phyloP scores from a whole-genome alignment of 352 stramenopile species.

The Globisporangium yorkense region DNA sequence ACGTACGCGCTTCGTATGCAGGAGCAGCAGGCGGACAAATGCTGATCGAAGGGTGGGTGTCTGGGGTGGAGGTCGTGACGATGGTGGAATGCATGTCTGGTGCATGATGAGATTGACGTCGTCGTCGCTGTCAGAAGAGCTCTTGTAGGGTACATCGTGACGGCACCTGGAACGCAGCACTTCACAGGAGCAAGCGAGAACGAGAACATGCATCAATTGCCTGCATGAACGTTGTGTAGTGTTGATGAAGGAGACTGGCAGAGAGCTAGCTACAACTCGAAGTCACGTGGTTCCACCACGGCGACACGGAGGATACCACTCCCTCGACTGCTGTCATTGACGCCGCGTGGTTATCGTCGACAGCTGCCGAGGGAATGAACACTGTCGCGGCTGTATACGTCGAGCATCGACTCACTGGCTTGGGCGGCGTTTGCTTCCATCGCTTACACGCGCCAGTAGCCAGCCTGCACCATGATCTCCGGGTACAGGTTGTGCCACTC shows the following conservation, averaged over 20 bases:
- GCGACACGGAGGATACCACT: too few relatives aligned
- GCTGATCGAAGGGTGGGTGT: neutral
- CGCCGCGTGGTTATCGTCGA: too few relatives aligned
- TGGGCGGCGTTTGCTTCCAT: neutral
- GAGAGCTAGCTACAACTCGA: too few relatives aligned
- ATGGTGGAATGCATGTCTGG: neutral
- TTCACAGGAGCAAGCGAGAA: too few relatives aligned
- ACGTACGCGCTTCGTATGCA: slow-evolving; percentile 13
- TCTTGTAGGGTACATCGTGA: neutral
- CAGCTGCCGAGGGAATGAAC: too few relatives aligned
- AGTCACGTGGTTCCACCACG: too few relatives aligned
- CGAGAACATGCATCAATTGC: too few relatives aligned
- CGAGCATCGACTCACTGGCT: neutral
- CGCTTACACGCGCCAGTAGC: slow-evolving; percentile 66
- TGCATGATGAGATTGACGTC: neutral
- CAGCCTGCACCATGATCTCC: slow-evolving; percentile 84
- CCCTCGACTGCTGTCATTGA: too few relatives aligned
- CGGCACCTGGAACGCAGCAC: too few relatives aligned
- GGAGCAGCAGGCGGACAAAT: neutral
- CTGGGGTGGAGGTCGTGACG: neutral
- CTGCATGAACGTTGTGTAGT: too few relatives aligned
- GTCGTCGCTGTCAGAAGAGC: neutral
- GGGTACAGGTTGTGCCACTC: slow-evolving; percentile 88
- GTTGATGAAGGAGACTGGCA: too few relatives aligned
- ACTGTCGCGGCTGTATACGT: neutral